These are phyloP conservation scores for Theobroma cacao DNA, from an alignment of 345 rosid species.

Conservation along the genomic window DNA sequence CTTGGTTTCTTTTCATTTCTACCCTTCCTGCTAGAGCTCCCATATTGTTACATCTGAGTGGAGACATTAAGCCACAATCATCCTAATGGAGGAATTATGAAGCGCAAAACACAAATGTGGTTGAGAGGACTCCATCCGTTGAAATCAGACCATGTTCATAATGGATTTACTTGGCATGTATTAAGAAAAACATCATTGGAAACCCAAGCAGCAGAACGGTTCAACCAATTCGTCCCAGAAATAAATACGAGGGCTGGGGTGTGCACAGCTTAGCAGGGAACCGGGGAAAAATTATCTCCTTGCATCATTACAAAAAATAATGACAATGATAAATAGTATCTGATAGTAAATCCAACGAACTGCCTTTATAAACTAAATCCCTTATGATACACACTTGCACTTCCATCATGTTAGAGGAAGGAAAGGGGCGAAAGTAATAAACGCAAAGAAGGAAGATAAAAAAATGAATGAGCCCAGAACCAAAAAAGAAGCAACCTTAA, in stretches of 20 bases:
- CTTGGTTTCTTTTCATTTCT: no score
- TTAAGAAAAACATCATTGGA: background rate
- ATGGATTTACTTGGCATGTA: background rate
- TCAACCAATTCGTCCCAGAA: background rate
- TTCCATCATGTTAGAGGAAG: constrained; percentile 17
- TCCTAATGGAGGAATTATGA: no score
- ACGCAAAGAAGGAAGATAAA: background rate
- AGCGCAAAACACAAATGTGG: no score
- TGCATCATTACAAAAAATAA: constrained; percentile 26
- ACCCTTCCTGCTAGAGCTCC: no score
- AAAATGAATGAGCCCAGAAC: constrained; percentile 12
- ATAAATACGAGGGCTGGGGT: background rate
- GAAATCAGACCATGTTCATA: background rate
- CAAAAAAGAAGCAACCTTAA: constrained; percentile 16
- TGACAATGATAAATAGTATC: constrained; percentile 17
- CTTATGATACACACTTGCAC: constrained; percentile 40
- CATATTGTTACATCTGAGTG: no score
- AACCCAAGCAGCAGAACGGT: background rate
- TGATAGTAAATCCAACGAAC: constrained; percentile 21
- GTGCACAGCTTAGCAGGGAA: background rate
- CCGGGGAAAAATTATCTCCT: constrained; percentile 7
- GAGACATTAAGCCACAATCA: no score
- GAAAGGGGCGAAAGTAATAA: background rate
- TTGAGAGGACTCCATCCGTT: background rate
- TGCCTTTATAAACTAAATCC: constrained; percentile 32